Percentiles rank a stretch among this genome's conserved stretches.
phyloP scores from a whole-genome alignment of 2,329 filamentous ascomycete genomes.

The Aureobasidium pullulans region DNA sequence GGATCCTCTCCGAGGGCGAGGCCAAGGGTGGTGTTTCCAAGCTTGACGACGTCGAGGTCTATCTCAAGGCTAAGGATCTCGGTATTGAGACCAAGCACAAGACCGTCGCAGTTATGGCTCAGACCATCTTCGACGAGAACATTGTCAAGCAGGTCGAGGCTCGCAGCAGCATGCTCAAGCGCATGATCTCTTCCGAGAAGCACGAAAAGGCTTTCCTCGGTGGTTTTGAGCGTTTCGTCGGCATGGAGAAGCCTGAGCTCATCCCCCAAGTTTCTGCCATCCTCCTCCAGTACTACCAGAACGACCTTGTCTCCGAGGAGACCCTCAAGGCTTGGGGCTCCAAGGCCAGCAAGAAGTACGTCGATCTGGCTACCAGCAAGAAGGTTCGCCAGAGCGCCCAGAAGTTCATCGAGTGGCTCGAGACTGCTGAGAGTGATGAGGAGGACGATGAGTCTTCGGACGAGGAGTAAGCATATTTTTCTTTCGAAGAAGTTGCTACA shows the following conservation, averaged over 20 bases:
- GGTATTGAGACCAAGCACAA: conserved; percentile 93
- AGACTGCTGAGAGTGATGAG: conserved; percentile 70
- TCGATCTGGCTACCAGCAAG: conserved; percentile 80
- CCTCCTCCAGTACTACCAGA: conserved; percentile 81
- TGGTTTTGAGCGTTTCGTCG: conserved; percentile 87
- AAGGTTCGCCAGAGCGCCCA: conserved; percentile 93
- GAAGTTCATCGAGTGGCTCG: conserved; percentile 90
- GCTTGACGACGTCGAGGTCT: conserved; percentile 83
- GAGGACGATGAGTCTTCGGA: conserved; percentile 47
- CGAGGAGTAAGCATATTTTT: conserved; percentile 5
- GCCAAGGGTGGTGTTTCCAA: conserved; percentile 66
- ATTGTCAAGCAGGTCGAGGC: conserved; percentile 80
- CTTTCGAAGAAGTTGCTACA: background rate
- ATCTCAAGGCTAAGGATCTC: conserved; percentile 92
- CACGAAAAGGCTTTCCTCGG: conserved; percentile 94
- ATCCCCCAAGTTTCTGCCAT: conserved; percentile 74
- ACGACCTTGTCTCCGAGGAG: conserved; percentile 83
- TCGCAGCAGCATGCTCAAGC: conserved; percentile 82
- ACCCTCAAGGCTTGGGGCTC: conserved; percentile 83
- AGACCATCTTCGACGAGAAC: conserved; percentile 88
- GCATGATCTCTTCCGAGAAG: conserved; percentile 77
- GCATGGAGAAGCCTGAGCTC: conserved; percentile 73
- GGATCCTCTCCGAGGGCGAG: conserved; percentile 72
- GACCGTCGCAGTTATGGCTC: conserved; percentile 82
- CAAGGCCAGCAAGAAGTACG: conserved; percentile 98